Conservation (phyloP, 2,329 filamentous ascomycete species). For the Colletotrichum liriopes region DNA sequence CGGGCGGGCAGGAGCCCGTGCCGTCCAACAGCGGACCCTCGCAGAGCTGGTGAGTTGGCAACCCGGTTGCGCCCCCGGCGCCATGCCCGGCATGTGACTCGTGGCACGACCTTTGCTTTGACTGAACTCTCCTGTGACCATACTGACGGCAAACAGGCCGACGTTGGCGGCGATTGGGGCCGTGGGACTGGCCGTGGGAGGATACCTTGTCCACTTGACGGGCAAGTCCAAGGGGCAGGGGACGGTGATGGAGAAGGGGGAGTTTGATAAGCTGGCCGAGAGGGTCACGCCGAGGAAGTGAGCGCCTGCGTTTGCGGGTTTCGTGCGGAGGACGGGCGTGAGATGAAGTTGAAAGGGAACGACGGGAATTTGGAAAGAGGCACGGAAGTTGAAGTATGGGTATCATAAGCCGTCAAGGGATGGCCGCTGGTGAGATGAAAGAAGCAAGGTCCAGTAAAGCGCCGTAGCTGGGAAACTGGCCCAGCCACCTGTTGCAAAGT, state of each 20-base stretch:
- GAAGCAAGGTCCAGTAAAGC: too few relatives aligned
- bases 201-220: constrained; percentile 37
- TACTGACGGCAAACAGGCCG: constrained; percentile 14
- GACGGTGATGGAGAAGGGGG: not conserved
- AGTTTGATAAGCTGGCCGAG: constrained; percentile 21
- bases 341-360: not conserved
- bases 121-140: not conserved
- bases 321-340: not conserved
- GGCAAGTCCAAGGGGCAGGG: constrained; percentile 26
- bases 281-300: constrained; percentile 17
- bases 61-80: too few relatives aligned
- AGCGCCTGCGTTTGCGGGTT: not conserved
- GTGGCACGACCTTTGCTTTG: too few relatives aligned
- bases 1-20: constrained; percentile 38
- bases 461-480: too few relatives aligned
- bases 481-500: too few relatives aligned
- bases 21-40: constrained; percentile 16
- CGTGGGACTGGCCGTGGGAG: constrained; percentile 27
- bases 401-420: too few relatives aligned
- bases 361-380: not conserved
- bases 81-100: too few relatives aligned
- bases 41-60: constrained; percentile 32
- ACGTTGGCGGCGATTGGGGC: constrained; percentile 34
- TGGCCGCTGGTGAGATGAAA: too few relatives aligned
- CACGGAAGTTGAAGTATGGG: not conserved